phyloP scores from a whole-genome alignment of 2,329 filamentous ascomycete genomes.

The Aspergillus costaricaensis region DNA sequence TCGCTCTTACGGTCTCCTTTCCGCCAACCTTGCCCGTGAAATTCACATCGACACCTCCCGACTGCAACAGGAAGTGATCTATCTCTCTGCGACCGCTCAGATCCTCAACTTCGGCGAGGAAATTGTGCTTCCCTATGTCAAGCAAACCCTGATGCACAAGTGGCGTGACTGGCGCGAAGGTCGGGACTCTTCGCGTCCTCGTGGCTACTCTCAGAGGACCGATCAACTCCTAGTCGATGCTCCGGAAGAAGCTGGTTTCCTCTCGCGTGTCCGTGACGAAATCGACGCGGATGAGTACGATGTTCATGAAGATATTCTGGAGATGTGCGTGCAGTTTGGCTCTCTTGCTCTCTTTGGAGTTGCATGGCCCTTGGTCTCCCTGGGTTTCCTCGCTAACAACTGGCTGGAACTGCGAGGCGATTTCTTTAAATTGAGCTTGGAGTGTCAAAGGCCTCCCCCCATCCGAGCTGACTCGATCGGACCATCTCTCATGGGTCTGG shows the following conservation, averaged over 20 bases:
- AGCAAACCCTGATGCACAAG: slow-evolving; percentile 74
- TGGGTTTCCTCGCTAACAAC: slow-evolving; percentile 91
- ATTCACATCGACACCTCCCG: slow-evolving; percentile 83
- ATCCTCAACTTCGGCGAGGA: slow-evolving; percentile 85
- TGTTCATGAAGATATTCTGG: slow-evolving; percentile 84
- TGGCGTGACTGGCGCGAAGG: slow-evolving; percentile 49
- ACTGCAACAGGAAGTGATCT: slow-evolving; percentile 88
- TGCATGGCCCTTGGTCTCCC: slow-evolving; percentile 88
- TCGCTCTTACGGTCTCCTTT: slow-evolving; percentile 54
- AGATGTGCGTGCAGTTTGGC: slow-evolving; percentile 89
- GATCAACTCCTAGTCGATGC: slow-evolving; percentile 61
- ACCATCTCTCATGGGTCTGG: slow-evolving; percentile 82
- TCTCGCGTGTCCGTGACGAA: slow-evolving; percentile 79
- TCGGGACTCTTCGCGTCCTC: slow-evolving; percentile 36
- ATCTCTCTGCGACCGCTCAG: slow-evolving; percentile 92
- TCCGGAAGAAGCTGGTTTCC: slow-evolving; percentile 76
- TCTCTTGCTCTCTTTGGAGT: slow-evolving; percentile 91
- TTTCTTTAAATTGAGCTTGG: slow-evolving; percentile 88
- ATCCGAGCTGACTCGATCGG: slow-evolving; percentile 92
- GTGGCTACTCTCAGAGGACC: slow-evolving; percentile 40
- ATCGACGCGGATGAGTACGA: slow-evolving; percentile 82
- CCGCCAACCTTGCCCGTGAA: slow-evolving; percentile 49
- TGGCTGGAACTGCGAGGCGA: slow-evolving; percentile 94
- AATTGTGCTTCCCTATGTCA: slow-evolving; percentile 79
- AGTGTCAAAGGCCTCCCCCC: slow-evolving; percentile 85